These are phyloP conservation scores for Heliamphora pulchella DNA, from an alignment of 179 eudicot genomes.

Conservation along the genomic window DNA sequence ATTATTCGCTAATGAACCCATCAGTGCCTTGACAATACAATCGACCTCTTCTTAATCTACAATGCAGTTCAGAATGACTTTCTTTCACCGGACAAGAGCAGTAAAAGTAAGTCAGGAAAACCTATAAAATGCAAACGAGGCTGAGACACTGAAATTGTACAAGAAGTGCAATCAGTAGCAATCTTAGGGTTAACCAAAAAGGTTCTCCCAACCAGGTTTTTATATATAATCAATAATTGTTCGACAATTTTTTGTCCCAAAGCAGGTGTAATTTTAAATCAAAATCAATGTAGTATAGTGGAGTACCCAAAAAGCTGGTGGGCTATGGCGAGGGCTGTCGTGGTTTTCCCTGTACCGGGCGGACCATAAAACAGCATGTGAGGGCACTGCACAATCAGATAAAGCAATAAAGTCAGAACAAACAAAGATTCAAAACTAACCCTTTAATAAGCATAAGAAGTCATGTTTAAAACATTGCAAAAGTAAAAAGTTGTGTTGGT, in stretches of 20 bases:
- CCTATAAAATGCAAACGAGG: background rate
- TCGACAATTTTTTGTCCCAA: background rate
- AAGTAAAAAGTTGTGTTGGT: too few species aligned
- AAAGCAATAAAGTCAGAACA: slow-evolving; percentile 14
- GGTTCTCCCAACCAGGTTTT: background rate
- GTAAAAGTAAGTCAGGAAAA: background rate
- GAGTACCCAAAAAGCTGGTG: slow-evolving; percentile 88
- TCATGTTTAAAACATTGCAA: too few species aligned
- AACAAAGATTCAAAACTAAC: background rate
- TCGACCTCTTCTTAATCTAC: background rate
- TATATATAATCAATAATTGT: background rate
- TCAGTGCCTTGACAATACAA: background rate
- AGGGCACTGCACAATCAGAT: slow-evolving; percentile 51
- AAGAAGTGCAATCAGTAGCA: background rate
- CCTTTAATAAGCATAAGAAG: too few species aligned
- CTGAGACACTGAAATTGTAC: background rate
- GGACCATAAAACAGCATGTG: slow-evolving; percentile 96
- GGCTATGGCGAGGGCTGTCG: slow-evolving; percentile 85
- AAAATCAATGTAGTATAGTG: background rate
- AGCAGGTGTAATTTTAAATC: background rate
- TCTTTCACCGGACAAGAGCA: background rate
- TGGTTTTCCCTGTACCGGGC: slow-evolving; percentile 94
- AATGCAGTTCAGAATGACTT: background rate
- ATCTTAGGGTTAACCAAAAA: background rate
- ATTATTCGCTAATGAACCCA: background rate